Evolutionary conservation across 768 basidiomycete species (phyloP).

Genomic region (Mycena epipterygia): DNA sequence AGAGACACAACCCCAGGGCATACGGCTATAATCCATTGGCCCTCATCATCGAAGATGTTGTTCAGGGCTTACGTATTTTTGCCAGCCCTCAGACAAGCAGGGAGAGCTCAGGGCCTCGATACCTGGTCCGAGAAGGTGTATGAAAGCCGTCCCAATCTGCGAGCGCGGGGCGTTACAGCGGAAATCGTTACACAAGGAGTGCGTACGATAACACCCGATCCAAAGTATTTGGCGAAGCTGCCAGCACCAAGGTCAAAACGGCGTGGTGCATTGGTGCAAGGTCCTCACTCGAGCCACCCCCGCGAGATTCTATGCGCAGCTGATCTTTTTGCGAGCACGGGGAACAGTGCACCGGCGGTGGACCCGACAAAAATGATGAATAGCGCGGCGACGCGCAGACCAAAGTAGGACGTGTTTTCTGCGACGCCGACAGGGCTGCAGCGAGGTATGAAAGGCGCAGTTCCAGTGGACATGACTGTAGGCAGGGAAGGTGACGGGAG

Average conservation of each 20-base stretch:
- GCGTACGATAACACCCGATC: slow-evolving; percentile 88
- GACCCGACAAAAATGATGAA: slow-evolving; percentile 81
- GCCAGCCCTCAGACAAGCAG: slow-evolving; percentile 82
- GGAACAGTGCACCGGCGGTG: slow-evolving; percentile 75
- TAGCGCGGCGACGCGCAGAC: slow-evolving; percentile 77
- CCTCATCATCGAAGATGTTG: too few species aligned
- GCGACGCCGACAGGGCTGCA: too few species aligned
- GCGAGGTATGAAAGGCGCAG: too few species aligned
- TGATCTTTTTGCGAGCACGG: slow-evolving; percentile 57
- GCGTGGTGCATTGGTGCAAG: neutral
- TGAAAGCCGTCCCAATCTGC: slow-evolving; percentile 74
- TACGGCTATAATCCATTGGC: too few species aligned
- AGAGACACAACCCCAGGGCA: slow-evolving; percentile 83
- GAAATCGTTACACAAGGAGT: neutral
- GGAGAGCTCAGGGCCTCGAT: slow-evolving; percentile 76
- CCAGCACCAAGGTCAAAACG: neutral
- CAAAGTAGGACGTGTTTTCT: too few species aligned
- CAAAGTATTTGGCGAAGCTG: slow-evolving; percentile 92
- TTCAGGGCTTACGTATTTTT: slow-evolving; percentile 73
- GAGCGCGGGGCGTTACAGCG: slow-evolving; percentile 63
- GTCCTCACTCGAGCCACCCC: slow-evolving; percentile 72
- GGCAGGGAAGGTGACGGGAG: too few species aligned
- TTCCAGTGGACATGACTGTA: too few species aligned
- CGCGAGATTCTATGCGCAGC: slow-evolving; percentile 44
- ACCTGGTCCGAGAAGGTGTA: slow-evolving; percentile 85